Conservation (phyloP, 2,329 filamentous ascomycete genomes). For the Hypoxylon rubiginosum region DNA sequence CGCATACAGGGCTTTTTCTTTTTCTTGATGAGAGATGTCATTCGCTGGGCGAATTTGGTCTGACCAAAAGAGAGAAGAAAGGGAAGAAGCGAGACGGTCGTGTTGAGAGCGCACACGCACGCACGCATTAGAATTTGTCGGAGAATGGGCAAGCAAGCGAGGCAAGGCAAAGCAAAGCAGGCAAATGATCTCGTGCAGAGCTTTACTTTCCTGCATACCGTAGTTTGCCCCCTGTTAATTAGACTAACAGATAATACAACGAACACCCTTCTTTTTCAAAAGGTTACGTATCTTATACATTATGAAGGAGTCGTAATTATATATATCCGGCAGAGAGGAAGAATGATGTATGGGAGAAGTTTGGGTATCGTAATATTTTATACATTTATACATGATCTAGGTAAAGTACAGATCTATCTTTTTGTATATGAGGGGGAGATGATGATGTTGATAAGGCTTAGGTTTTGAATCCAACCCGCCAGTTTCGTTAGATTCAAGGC, state of each 20-base stretch:
- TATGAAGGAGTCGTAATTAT: too few species aligned
- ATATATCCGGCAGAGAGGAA: not conserved
- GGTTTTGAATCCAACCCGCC: not conserved
- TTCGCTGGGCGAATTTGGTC: slow-evolving; percentile 40
- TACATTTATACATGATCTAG: slow-evolving; percentile 1
- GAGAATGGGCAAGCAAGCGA: too few species aligned
- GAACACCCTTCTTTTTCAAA: slow-evolving; percentile 33
- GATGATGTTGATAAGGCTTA: not conserved
- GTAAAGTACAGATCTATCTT: not conserved
- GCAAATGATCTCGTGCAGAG: slow-evolving; percentile 22
- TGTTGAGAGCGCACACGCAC: slow-evolving; percentile 20
- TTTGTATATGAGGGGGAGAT: not conserved
- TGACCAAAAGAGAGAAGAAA: not conserved
- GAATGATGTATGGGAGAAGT: not conserved
- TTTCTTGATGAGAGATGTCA: slow-evolving; percentile 28
- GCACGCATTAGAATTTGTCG: slow-evolving; percentile 35
- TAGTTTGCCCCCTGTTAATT: slow-evolving; percentile 39
- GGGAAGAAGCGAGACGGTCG: not conserved
- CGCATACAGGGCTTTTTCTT: slow-evolving; percentile 24
- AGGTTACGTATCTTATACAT: not conserved
- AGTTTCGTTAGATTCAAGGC: not conserved
- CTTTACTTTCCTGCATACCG: slow-evolving; percentile 19
- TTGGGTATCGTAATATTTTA: slow-evolving; percentile 23
- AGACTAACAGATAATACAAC: slow-evolving; percentile 41
- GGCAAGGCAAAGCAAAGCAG: too few species aligned